Conservation (phyloP, 805 yeast species). For the Kodamaea leandrae region DNA sequence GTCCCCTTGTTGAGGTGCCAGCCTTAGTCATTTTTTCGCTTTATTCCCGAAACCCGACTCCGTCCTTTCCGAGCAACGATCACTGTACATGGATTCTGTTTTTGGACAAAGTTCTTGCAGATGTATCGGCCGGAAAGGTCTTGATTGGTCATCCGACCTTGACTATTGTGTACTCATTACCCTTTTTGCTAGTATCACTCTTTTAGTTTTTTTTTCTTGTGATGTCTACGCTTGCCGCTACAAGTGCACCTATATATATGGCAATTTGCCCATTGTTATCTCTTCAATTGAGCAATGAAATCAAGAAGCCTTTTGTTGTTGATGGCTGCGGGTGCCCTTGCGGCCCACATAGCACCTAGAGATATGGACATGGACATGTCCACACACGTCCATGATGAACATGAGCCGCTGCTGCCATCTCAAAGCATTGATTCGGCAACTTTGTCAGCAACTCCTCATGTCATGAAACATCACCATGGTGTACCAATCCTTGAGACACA, state of each 20-base stretch:
- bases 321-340: not conserved
- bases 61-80: conserved; percentile 2
- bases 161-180: not conserved
- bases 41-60: conserved; percentile 3
- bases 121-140: not conserved
- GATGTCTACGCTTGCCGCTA: not conserved
- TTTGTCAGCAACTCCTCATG: conserved; percentile 33
- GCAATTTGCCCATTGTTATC: not conserved
- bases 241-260: not conserved
- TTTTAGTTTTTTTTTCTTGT: conserved; percentile 1
- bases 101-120: not conserved
- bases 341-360: not conserved
- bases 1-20: too few relatives aligned
- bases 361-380: conserved; percentile 3
- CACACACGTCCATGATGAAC: not conserved
- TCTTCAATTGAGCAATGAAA: not conserved
- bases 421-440: too few relatives aligned
- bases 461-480: conserved; percentile 55
- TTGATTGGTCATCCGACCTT: conserved; percentile 2
- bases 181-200: conserved; percentile 3
- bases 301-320: not conserved
- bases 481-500: conserved; percentile 67
- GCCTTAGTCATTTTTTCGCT: too few relatives aligned
- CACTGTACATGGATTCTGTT: not conserved
- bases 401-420: not conserved